These are phyloP conservation scores for Sordariomycetes sp. DNA, from an alignment of 2,329 filamentous ascomycete species.

Conservation along the genomic window DNA sequence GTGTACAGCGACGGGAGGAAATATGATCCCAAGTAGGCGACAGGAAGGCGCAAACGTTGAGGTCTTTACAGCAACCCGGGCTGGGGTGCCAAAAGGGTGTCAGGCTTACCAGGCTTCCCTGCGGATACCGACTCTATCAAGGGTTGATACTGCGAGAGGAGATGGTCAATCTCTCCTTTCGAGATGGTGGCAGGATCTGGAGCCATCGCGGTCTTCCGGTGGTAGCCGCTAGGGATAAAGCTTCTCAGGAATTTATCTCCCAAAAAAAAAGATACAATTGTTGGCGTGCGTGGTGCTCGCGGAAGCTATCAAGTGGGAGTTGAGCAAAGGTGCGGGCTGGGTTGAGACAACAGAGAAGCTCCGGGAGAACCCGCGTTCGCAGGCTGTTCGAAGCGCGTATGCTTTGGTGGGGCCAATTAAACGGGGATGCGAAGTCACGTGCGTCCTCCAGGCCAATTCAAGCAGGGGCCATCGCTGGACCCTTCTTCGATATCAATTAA, in stretches of 20 bases:
- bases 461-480: not conserved
- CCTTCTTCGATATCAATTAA: not conserved
- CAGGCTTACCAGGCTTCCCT: conserved; percentile 29
- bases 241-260: no score
- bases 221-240: not conserved
- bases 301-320: no score
- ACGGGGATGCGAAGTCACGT: not conserved
- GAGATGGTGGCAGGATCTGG: conserved; percentile 12
- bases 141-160: conserved; percentile 25
- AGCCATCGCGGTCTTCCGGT: not conserved
- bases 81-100: not conserved
- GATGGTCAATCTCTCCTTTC: conserved; percentile 20
- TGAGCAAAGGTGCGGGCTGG: no score
- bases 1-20: not conserved
- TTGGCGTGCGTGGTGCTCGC: no score
- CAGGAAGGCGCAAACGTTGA: not conserved
- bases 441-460: not conserved
- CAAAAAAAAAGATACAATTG: no score
- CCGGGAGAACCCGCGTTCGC: not conserved
- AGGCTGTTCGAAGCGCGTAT: not conserved
- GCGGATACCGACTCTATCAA: conserved; percentile 31
- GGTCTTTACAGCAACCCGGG: no score
- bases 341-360: not conserved
- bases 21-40: not conserved
- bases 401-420: not conserved